Base-by-base conservation (phyloP, 768 basidiomycete species). In the Dendrothele bispora region DNA sequence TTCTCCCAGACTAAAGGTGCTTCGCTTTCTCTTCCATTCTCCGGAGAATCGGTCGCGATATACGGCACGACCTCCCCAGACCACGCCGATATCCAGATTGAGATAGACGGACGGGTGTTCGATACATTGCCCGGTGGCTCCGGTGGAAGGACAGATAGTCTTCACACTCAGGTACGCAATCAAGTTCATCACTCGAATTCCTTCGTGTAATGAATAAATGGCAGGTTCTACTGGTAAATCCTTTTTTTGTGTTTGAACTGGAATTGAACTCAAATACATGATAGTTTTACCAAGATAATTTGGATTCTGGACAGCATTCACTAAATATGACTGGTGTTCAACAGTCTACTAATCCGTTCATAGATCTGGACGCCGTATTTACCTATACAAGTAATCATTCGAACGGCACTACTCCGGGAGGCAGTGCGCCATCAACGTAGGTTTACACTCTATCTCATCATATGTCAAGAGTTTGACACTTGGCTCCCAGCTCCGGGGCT, bases 31-130 rank as follows among this genome's bases (percentile, higher is more conserved):
- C 52, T 80, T 10, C 48, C 58, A 14, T 82, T 81, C 55, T 52
- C 59, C 4, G 81, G 81, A 18, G 72, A 78, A 43, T 78, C 74
- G n/a, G 66, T 83, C 39, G 77, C 76, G 12, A 46, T 82, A 1
- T 82, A 77, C 48, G 79, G 79, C 29, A 74, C 78, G 2, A 67
- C 78, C 25, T 72, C 75, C 7, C 74, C 77, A n/a, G 70, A 74
- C 46, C 79, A 77, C 54, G 72, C 75, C 15, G 61, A 75, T 50
- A 67, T 78, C 43, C 62, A 66, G n/a, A 59, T 81, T 22, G 61
- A 65, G 2, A 39, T 80, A 22, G 79, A 83, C 54, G 75, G 73
- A 5, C 39, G 63, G 35, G 55, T 53, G 0, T 59, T 54, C 34
- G n/a, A n/a, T n/a, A 48, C 54, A n/a, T 52, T 75, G 46, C 58